Evolutionary conservation across 2,329 filamentous ascomycete genomes (phyloP).

Genomic region (Cladosporium austrohemisphaericum): DNA sequence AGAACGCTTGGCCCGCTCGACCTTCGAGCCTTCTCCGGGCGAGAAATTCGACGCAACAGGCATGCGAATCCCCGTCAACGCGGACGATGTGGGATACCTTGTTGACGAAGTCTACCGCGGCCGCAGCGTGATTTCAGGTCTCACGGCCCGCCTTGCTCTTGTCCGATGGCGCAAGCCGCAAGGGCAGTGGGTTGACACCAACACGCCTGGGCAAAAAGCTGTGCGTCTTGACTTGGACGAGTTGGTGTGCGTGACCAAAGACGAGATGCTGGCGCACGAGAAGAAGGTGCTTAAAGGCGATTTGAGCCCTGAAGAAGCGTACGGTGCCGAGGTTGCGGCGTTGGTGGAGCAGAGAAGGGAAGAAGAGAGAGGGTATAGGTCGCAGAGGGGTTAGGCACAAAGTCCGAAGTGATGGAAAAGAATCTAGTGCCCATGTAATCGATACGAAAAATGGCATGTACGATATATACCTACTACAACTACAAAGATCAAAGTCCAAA

Average conservation of each 20-base stretch:
- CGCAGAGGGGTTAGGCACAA: slow-evolving; percentile 10
- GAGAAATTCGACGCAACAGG: slow-evolving; percentile 55
- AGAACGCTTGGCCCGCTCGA: slow-evolving; percentile 60
- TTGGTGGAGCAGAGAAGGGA: slow-evolving; percentile 63
- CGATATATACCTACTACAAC: too few species aligned
- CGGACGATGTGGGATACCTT: slow-evolving; percentile 79
- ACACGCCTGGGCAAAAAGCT: slow-evolving; percentile 70
- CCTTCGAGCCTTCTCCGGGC: slow-evolving; percentile 28
- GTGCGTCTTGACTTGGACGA: slow-evolving; percentile 66
- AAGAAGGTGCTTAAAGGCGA: slow-evolving; percentile 70
- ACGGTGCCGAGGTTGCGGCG: slow-evolving; percentile 63
- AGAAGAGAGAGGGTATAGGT: slow-evolving; percentile 51
- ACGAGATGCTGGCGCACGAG: slow-evolving; percentile 78
- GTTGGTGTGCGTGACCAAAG: slow-evolving; percentile 87
- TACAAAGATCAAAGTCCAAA: too few species aligned
- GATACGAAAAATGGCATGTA: too few species aligned
- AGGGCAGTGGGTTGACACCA: slow-evolving; percentile 60
- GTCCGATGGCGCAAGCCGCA: slow-evolving; percentile 72
- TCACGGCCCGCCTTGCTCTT: slow-evolving; percentile 75
- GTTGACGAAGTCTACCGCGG: slow-evolving; percentile 85
- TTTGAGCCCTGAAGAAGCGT: slow-evolving; percentile 67
- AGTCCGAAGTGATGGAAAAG: too few species aligned
- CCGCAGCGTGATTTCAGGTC: slow-evolving; percentile 75
- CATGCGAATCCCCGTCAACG: slow-evolving; percentile 72
- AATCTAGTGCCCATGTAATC: too few species aligned